Percentiles rank a stretch among this genome's conserved stretches.
These are phyloP conservation scores for Salix udensis DNA, from an alignment of 345 rosid genomes.

Conservation along the genomic window DNA sequence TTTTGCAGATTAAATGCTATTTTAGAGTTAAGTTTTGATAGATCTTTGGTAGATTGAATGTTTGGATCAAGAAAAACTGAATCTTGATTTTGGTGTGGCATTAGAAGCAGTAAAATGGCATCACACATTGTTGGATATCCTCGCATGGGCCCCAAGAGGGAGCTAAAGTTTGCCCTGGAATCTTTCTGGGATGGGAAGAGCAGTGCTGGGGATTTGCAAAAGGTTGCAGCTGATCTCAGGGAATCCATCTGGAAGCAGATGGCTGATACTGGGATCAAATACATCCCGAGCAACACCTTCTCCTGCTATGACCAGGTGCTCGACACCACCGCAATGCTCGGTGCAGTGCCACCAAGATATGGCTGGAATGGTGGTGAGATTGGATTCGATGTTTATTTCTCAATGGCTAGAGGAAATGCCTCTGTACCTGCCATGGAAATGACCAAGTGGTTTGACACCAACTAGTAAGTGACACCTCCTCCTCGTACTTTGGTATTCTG, in stretches of 20 bases:
- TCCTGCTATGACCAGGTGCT: slow-evolving; percentile 86
- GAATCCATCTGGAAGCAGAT: slow-evolving; percentile 92
- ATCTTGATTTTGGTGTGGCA: slow-evolving; percentile 7
- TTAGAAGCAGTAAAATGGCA: slow-evolving; percentile 54
- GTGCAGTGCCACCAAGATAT: slow-evolving; percentile 89
- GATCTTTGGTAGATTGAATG: not conserved
- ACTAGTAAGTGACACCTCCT: slow-evolving; percentile 69
- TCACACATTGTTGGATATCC: slow-evolving; percentile 99
- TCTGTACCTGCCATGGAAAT: slow-evolving; percentile 97
- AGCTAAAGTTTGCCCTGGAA: slow-evolving; percentile 95
- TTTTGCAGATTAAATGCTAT: not conserved
- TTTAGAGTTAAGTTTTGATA: not conserved
- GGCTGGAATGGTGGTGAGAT: slow-evolving; percentile 86
- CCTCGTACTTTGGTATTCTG: not conserved
- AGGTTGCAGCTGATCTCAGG: slow-evolving; percentile 85
- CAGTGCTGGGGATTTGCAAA: slow-evolving; percentile 78
- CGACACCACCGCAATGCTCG: slow-evolving; percentile 90
- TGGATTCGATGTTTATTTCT: slow-evolving; percentile 73
- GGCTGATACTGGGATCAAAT: slow-evolving; percentile 78
- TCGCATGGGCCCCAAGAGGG: slow-evolving; percentile 99
- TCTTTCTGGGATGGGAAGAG: slow-evolving; percentile 98
- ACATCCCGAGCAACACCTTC: slow-evolving; percentile 96
- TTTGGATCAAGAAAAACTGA: slow-evolving; percentile 16
- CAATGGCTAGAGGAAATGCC: slow-evolving; percentile 99
- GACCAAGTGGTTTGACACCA: slow-evolving; percentile 99